phyloP scores from a whole-genome alignment of 352 stramenopile species.

The Pythium angustatum region DNA sequence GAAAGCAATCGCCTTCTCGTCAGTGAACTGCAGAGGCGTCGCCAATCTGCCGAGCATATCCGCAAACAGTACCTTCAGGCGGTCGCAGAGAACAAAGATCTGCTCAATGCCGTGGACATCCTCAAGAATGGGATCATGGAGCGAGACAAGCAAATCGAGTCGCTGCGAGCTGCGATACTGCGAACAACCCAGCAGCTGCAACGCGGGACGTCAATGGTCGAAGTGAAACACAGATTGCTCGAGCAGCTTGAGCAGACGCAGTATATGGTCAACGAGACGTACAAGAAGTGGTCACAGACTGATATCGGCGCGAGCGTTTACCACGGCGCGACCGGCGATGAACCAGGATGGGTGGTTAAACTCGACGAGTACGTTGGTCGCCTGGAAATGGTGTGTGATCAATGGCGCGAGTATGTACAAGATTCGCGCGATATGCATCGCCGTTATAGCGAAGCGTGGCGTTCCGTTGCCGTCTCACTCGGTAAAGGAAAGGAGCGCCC shows the following conservation, averaged over 20 bases:
- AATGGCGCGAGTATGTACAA: conserved; percentile 53
- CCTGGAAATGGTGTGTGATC: conserved; percentile 55
- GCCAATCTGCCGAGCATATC: conserved; percentile 48
- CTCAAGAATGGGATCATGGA: conserved; percentile 61
- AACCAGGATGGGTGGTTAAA: conserved; percentile 30
- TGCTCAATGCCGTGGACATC: conserved; percentile 61
- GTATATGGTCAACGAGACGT: conserved; percentile 76
- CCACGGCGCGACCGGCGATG: no score
- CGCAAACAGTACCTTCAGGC: conserved; percentile 62
- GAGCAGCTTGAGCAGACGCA: conserved; percentile 78
- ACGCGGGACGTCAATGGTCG: conserved; percentile 51
- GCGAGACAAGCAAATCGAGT: conserved; percentile 65
- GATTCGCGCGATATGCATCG: conserved; percentile 58
- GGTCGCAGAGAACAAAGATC: conserved; percentile 66
- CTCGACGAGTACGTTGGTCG: conserved; percentile 61
- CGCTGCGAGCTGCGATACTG: conserved; percentile 47
- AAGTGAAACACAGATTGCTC: conserved; percentile 73
- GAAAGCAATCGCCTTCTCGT: conserved; percentile 69
- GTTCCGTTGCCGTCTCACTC: conserved; percentile 30
- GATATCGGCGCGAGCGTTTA: no score
- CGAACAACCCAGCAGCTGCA: no score
- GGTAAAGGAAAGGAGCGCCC: conserved; percentile 39
- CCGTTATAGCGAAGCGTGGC: conserved; percentile 55
- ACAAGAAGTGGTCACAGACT: conserved; percentile 73
- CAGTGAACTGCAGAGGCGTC: conserved; percentile 59